Evolutionary conservation across 768 basidiomycete genomes (phyloP).

Genomic region (Leccinum rimulosum): DNA sequence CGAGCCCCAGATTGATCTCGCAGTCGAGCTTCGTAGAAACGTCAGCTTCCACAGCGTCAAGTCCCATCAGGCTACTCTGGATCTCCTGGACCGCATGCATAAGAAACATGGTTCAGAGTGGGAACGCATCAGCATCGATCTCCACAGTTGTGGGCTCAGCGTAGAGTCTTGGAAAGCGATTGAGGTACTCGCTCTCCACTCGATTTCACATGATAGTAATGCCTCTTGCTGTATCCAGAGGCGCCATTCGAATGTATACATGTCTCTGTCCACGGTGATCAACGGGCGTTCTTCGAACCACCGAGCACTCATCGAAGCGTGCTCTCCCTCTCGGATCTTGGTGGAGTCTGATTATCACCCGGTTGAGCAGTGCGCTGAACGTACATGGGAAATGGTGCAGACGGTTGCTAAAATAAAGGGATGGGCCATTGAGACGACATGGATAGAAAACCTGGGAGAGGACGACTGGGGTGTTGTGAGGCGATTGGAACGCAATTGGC

Average conservation of each 20-base stretch:
- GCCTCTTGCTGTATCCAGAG: slow-evolving; percentile 42
- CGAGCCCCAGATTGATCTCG: slow-evolving; percentile 82
- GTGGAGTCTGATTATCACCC: slow-evolving; percentile 85
- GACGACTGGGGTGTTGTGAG: slow-evolving; percentile 62
- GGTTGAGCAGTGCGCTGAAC: slow-evolving; percentile 50
- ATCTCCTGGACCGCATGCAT: slow-evolving; percentile 60
- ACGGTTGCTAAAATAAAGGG: slow-evolving; percentile 72
- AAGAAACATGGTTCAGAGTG: slow-evolving; percentile 57
- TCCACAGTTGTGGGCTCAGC: slow-evolving; percentile 89
- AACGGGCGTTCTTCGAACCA: slow-evolving; percentile 71
- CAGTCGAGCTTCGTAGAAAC: slow-evolving; percentile 72
- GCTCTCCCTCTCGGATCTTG: slow-evolving; percentile 66
- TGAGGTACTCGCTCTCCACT: slow-evolving; percentile 49
- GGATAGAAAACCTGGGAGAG: slow-evolving; percentile 39
- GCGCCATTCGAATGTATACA: slow-evolving; percentile 71
- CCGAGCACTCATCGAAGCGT: slow-evolving; percentile 59
- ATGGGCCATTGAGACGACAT: slow-evolving; percentile 69
- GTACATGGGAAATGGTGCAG: slow-evolving; percentile 76
- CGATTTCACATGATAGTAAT: not conserved
- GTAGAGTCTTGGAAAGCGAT: slow-evolving; percentile 70
- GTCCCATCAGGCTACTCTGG: slow-evolving; percentile 62
- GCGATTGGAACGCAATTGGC: slow-evolving; percentile 71
- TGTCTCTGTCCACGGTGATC: slow-evolving; percentile 86
- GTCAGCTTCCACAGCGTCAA: slow-evolving; percentile 89
- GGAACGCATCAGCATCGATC: slow-evolving; percentile 71